Evolutionary conservation across 192 early-diverging fungal genomes (phyloP), one percentile per base, ranked within the genome.

Genomic region (Coemansia sp.): DNA sequence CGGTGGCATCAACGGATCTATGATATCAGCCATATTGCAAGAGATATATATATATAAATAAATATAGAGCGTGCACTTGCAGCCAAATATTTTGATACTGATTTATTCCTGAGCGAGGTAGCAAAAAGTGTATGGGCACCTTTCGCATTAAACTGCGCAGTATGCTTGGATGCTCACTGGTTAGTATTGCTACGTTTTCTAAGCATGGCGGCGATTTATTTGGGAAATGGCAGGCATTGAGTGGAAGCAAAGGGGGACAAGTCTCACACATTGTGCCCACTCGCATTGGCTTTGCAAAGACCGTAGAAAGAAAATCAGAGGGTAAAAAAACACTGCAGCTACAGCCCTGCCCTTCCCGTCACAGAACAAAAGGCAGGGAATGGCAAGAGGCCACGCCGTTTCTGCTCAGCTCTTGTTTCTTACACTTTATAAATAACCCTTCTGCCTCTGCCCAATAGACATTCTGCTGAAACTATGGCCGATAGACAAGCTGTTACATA

Each of bases 1-100:
- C 36, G 95, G 94, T 5, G 80, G 80, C 15, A 83, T 83, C 45
- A 83, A 51, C 15, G 80, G 80, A 41, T 83, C 72, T 21, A 83
- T 75, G 34, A 83, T 83, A 37, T 75, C 73, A 2, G 67, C 32
- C 75, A 81, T 81, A 3, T 10, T 27, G 51, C 11, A 15, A 55
- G 12, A 14, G 3, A 55, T 3, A 4, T 14, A 55, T 3, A 53
- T 25, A 12, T 8, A 31, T 3, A 14, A 27, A 27, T 36, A 9
- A 36, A 36, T 36, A 36, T 36, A 36, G 36, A 9, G 36, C 1
- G 36, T 36, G 8, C 36, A 10, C 8, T 36, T 36, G 2, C 36
- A 36, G 8, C 4, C 27, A 55, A 55, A 55, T 44, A 12, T 5
- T 12, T 44, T 44, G 25, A 55, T 27, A 27, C 11, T 36, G 36